Percentiles rank a stretch among this genome's conserved stretches.
These are phyloP conservation scores for Penicillium sp. DNA, from an alignment of 2,329 filamentous ascomycete genomes.

Conservation along the genomic window DNA sequence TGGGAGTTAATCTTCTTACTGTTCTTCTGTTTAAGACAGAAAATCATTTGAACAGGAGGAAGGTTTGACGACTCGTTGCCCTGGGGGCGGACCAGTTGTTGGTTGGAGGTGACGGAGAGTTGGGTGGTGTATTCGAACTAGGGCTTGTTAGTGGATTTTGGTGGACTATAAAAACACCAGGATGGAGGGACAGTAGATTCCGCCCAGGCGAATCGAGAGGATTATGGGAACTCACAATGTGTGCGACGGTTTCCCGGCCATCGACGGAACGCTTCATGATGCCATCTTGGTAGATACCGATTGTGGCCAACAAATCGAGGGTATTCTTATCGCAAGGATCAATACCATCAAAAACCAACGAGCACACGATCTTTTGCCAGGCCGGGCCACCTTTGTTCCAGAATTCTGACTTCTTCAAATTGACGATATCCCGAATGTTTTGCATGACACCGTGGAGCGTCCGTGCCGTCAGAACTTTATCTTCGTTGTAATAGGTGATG, in stretches of 20 bases:
- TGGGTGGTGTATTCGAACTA: conserved; percentile 92
- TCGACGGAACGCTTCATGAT: conserved; percentile 97
- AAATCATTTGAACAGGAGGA: conserved; percentile 95
- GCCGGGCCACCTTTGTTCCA: conserved; percentile 97
- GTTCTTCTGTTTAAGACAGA: conserved; percentile 96
- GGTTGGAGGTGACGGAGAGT: conserved; percentile 83
- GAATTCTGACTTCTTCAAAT: conserved; percentile 95
- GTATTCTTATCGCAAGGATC: conserved; percentile 94
- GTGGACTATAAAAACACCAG: neutral
- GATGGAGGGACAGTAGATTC: neutral
- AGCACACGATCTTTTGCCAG: conserved; percentile 98
- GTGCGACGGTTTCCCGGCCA: conserved; percentile 85
- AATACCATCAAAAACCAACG: conserved; percentile 91
- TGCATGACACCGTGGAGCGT: conserved; percentile 97
- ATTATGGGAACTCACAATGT: conserved; percentile 51
- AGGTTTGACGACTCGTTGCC: conserved; percentile 74
- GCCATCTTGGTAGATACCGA: conserved; percentile 93
- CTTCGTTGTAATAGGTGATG: conserved; percentile 98
- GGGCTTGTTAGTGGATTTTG: neutral
- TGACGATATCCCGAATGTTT: conserved; percentile 94
- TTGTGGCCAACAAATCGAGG: conserved; percentile 82
- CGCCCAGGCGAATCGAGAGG: neutral
- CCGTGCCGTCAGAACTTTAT: conserved; percentile 82
- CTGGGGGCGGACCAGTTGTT: conserved; percentile 84
- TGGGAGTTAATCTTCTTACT: conserved; percentile 99